Percentiles rank a stretch among this genome's conserved stretches.
Conservation (phyloP, 2,329 filamentous ascomycete species). For the Penicillium sp. region DNA sequence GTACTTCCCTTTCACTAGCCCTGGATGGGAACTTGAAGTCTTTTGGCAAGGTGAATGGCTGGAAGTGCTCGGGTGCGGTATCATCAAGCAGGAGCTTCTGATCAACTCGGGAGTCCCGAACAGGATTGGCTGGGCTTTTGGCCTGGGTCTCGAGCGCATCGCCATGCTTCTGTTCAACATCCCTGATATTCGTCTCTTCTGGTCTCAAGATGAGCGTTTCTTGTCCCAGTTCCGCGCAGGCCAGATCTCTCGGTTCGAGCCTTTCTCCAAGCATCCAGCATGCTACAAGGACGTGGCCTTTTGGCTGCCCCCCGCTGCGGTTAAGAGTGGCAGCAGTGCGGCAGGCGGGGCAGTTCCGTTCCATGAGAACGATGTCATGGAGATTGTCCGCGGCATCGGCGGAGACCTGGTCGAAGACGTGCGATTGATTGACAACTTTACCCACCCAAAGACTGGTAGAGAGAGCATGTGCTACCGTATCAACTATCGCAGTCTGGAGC, state of each 20-base stretch:
- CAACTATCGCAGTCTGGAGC: conserved; percentile 87
- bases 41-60: conserved; percentile 94
- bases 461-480: conserved; percentile 87
- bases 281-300: conserved; percentile 93
- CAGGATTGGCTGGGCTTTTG: conserved; percentile 90
- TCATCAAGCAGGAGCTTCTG: conserved; percentile 77
- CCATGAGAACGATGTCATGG: conserved; percentile 97
- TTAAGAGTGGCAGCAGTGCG: conserved; percentile 31
- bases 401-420: conserved; percentile 88
- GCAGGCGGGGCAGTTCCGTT: conserved; percentile 47
- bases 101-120: conserved; percentile 67
- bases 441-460: conserved; percentile 74
- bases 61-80: conserved; percentile 87
- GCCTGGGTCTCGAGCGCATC: conserved; percentile 86
- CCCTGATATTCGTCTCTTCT: conserved; percentile 93
- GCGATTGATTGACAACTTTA: conserved; percentile 74
- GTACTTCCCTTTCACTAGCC: conserved; percentile 95
- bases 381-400: conserved; percentile 75
- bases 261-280: conserved; percentile 86
- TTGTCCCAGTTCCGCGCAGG: conserved; percentile 67
- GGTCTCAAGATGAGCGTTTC: conserved; percentile 81
- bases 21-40: conserved; percentile 93
- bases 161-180: conserved; percentile 97
- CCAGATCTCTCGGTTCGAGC: conserved; percentile 61
- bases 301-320: conserved; percentile 59